Conservation (phyloP, 2,329 filamentous ascomycete genomes). For the Dothiorella sarmentorum region DNA sequence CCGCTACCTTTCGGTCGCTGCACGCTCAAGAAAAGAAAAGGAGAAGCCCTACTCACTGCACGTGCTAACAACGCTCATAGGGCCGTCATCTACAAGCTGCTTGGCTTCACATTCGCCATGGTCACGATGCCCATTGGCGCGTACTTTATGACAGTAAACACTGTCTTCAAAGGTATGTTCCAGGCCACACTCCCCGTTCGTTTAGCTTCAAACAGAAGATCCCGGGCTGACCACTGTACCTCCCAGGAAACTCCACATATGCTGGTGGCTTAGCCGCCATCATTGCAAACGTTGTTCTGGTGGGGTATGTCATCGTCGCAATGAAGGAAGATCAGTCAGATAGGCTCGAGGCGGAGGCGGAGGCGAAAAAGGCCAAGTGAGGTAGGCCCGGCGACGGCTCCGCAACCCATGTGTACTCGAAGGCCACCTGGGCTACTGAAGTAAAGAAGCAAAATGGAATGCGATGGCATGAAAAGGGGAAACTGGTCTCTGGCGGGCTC, state of each 20-base stretch:
- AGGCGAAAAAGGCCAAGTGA: constrained; percentile 38
- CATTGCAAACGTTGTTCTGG: constrained; percentile 84
- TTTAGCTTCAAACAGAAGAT: background rate
- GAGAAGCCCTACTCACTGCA: background rate
- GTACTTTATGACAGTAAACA: constrained; percentile 78
- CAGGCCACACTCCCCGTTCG: background rate
- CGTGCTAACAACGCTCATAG: constrained; percentile 42
- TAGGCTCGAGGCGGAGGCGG: constrained; percentile 44
- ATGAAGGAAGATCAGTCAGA: constrained; percentile 75
- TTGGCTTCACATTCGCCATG: constrained; percentile 91
- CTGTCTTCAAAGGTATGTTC: constrained; percentile 60
- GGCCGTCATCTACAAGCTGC: constrained; percentile 82
- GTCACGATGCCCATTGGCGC: constrained; percentile 79
- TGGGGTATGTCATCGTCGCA: constrained; percentile 87
- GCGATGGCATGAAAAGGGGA: too few species aligned
- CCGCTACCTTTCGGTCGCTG: too few species aligned
- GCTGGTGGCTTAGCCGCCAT: constrained; percentile 82
- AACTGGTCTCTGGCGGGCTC: too few species aligned
- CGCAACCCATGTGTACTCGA: too few species aligned
- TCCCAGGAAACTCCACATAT: constrained; percentile 77
- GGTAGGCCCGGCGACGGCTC: too few species aligned
- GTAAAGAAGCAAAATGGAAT: too few species aligned
- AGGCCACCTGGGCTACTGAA: too few species aligned
- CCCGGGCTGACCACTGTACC: background rate
- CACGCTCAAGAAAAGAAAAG: too few species aligned